Conservation (phyloP, 23 red algal genomes). For the Gracilaria caudata region DNA sequence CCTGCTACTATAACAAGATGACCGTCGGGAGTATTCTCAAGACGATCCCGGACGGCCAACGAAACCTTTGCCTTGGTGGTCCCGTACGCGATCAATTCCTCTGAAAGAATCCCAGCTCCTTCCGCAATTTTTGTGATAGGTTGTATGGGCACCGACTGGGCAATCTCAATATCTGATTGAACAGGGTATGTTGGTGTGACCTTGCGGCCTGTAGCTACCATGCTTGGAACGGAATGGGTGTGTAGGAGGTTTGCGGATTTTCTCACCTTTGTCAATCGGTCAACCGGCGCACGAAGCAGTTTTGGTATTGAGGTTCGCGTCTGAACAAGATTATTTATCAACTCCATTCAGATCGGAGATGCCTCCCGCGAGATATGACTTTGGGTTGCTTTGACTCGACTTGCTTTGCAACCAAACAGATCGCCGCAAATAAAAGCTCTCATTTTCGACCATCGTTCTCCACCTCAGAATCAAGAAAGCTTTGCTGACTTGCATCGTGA, state of each 20-base stretch:
- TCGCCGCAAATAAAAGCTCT: slow-evolving; percentile 3
- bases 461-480: background rate
- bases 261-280: background rate
- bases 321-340: background rate
- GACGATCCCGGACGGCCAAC: slow-evolving; percentile 68
- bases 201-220: slow-evolving; percentile 58
- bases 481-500: no score
- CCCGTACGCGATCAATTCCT: slow-evolving; percentile 87
- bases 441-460: background rate
- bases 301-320: background rate
- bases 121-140: slow-evolving; percentile 70
- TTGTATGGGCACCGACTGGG: slow-evolving; percentile 78
- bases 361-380: background rate
- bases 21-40: slow-evolving; percentile 61
- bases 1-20: slow-evolving; percentile 93
- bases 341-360: background rate
- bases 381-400: background rate
- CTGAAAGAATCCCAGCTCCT: slow-evolving; percentile 70
- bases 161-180: slow-evolving; percentile 96
- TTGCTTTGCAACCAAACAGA: background rate
- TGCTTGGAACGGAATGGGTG: background rate
- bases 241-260: background rate
- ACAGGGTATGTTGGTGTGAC: slow-evolving; percentile 63
- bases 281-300: background rate
- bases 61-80: slow-evolving; percentile 94